phyloP scores from a whole-genome alignment of 768 basidiomycete species.

The Kwoniella europaea region DNA sequence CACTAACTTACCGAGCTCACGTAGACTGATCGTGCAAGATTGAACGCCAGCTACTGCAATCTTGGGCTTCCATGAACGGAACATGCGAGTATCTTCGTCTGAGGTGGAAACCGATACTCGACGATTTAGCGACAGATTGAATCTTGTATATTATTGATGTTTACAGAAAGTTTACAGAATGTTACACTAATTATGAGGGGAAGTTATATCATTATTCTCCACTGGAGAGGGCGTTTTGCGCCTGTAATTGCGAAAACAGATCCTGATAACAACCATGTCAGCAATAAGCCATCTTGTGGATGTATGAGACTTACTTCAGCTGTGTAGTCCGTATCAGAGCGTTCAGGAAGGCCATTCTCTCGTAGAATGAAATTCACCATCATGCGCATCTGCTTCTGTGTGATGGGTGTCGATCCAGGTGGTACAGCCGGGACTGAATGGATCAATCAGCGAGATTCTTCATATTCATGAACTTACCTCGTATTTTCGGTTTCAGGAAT shows the following conservation, averaged over 20 bases:
- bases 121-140: no score
- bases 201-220: not conserved
- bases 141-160: not conserved
- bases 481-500: slow-evolving; percentile 65
- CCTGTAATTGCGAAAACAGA: slow-evolving; percentile 45
- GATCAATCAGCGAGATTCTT: slow-evolving; percentile 2
- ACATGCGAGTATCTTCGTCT: no score
- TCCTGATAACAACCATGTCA: slow-evolving; percentile 34
- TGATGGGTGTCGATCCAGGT: slow-evolving; percentile 43
- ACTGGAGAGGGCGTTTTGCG: slow-evolving; percentile 36
- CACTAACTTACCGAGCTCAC: no score
- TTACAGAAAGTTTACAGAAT: not conserved
- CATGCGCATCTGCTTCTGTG: slow-evolving; percentile 42
- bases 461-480: slow-evolving; percentile 15
- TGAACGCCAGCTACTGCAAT: no score
- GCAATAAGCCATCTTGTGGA: not conserved
- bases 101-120: no score
- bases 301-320: slow-evolving; percentile 34
- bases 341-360: slow-evolving; percentile 29
- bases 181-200: not conserved
- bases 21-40: no score
- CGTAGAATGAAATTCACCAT: slow-evolving; percentile 46
- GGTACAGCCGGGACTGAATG: slow-evolving; percentile 29
- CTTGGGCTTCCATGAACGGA: no score
- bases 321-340: slow-evolving; percentile 30